Base-by-base conservation (phyloP, 768 basidiomycete genomes). In the Flagelloscypha sp. region DNA sequence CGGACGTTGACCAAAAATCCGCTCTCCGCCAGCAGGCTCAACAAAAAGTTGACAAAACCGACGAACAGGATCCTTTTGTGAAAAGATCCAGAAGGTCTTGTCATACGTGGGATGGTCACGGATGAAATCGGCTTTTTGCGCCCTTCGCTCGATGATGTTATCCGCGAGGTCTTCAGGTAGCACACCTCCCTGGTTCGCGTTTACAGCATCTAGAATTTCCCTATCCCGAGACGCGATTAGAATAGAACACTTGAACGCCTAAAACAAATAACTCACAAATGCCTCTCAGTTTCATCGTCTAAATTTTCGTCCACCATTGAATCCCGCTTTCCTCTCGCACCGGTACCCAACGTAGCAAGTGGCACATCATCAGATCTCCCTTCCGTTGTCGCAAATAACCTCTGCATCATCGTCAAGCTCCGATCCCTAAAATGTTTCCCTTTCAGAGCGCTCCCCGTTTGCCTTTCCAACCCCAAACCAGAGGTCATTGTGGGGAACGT, bases 91-190 rank as follows among this genome's bases (percentile, higher is more conserved):
- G 42, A 97, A 82, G 1, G 85, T 75, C 49, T 78, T 84, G 57
- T 97, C 93, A 50, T 85, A 98, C 2, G 79, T 71, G 0, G 94
- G 90, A 58, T 95, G 84, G 36, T 81, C 74, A 2, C 72, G 75
- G 44, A 95, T 94, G 54, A 94, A 90, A 44, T 93, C 86, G 1
- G 83, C 80, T 50, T 79, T 84, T 47, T 75, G 74, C 6, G 84
- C 85, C 6, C 76, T 71, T 13, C 71, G 72, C 57, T 93, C 86
- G 38, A 76, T 69, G 24, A 71, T 43, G 13, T 70, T 70, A 48
- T 93, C 84, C 40, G 69, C 66, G 7, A 68, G 49, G 28, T 79
- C 74, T 42, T 79, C 74, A 7, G 62, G 55, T 5, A 58, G 54
- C 3, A 60, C 55, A 0, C 56, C 42, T n/a, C n/a, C n/a, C n/a